Base-by-base conservation (phyloP, 148 eudicot genomes). In the Agrostemma githago region DNA sequence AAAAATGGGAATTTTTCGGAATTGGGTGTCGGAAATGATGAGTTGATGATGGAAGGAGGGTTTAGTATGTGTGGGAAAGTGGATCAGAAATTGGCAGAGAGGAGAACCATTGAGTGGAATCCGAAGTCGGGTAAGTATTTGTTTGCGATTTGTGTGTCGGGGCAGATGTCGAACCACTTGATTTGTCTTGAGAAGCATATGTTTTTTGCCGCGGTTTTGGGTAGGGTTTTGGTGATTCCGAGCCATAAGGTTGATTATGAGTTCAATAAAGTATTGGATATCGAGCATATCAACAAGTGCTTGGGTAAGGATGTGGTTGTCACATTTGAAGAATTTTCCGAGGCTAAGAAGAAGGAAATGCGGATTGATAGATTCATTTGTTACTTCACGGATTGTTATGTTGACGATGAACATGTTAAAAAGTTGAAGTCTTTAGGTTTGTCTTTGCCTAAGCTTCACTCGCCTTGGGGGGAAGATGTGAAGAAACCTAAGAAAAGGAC, bases 121-220 rank as follows among this genome's bases (percentile, higher is more conserved):
- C 97, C 97, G 5, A 85, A 40, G 57, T 62, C 79, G 51, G 75
- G 83, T 79, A 96, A 88, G 81, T 96, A 84, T 71, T 85, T 96
- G 86, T 77, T 96, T 78, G 96, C 96, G 0, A 85, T 89, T 10
- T 96, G 99, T 78, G 76, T 84, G 1, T 92, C 96, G 2, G 99
- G 99, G 44, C 97, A 96, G 74, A 96, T 92, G 96, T 96, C 99
- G 1, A 96, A 92, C 65, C 99, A 88, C 43, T 89, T 96, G 86
- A 92, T 96, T 72, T 96, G 99, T 71, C 68, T 96, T 48, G 99
- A 96, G 86, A 96, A 96, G 78, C 99, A 96, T 82, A 96, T 96
- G 95, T 96, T 96, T 59, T 96, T 96, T 68, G 99, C 97, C 0
- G 96, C 97, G n/a, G 53, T 92, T 38, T 84, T 96, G 79, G 85